These are phyloP conservation scores for Colletotrichum karsti DNA, from an alignment of 2,329 filamentous ascomycete genomes.

Conservation along the genomic window DNA sequence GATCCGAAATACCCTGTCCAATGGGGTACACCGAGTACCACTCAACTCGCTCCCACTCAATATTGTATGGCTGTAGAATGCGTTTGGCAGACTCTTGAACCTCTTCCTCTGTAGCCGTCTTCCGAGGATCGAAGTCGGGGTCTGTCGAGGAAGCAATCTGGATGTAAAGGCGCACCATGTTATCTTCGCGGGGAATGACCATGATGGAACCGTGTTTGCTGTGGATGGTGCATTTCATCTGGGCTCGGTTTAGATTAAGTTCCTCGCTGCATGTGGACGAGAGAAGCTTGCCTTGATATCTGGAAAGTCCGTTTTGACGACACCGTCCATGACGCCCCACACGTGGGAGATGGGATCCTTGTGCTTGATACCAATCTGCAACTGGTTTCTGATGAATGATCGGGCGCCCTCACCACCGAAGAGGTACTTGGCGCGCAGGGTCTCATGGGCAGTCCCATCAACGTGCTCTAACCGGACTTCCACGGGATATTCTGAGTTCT, in stretches of 20 bases:
- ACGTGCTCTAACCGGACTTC: slow-evolving; percentile 80
- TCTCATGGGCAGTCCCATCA: slow-evolving; percentile 76
- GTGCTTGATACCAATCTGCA: slow-evolving; percentile 76
- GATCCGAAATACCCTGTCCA: slow-evolving; percentile 76
- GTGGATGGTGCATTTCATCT: slow-evolving; percentile 81
- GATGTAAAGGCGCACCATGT: slow-evolving; percentile 73
- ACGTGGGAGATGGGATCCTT: slow-evolving; percentile 76
- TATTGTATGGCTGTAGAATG: slow-evolving; percentile 72
- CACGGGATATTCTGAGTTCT: slow-evolving; percentile 76
- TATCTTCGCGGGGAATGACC: slow-evolving; percentile 75
- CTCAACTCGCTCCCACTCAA: slow-evolving; percentile 73
- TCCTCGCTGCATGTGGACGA: not conserved
- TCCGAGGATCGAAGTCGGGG: slow-evolving; percentile 67
- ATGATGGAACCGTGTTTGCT: slow-evolving; percentile 79
- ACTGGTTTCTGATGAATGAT: slow-evolving; percentile 70
- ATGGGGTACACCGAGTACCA: slow-evolving; percentile 84
- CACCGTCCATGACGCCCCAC: slow-evolving; percentile 81
- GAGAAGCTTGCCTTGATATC: slow-evolving; percentile 70
- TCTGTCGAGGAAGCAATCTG: slow-evolving; percentile 72
- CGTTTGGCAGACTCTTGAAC: slow-evolving; percentile 72
- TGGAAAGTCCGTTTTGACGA: slow-evolving; percentile 77
- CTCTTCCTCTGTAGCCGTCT: slow-evolving; percentile 68
- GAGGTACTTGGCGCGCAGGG: slow-evolving; percentile 72
- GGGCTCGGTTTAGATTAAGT: not conserved
- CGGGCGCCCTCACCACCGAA: slow-evolving; percentile 77